Conservation (phyloP, 2,329 filamentous ascomycete species). For the Rhinocladiella mackenziei region DNA sequence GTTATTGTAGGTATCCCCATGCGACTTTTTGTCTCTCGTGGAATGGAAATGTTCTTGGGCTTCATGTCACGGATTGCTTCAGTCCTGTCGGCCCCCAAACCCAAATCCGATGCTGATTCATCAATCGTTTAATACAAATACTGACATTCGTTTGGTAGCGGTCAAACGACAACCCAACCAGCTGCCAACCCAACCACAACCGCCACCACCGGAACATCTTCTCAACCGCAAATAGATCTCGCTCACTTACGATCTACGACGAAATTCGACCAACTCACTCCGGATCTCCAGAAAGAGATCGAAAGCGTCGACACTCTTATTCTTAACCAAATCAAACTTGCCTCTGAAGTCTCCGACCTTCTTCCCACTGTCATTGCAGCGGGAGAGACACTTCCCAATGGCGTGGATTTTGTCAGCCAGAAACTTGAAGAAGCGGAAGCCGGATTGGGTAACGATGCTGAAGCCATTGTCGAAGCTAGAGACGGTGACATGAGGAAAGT, state of each 20-base stretch:
- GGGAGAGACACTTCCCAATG: slow-evolving; percentile 61
- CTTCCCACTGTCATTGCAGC: slow-evolving; percentile 60
- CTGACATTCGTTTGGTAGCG: slow-evolving; percentile 1
- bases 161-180: slow-evolving; percentile 11
- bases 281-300: slow-evolving; percentile 74
- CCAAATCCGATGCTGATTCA: no score
- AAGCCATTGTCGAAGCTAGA: slow-evolving; percentile 56
- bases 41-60: background rate
- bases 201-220: slow-evolving; percentile 53
- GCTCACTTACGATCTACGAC: slow-evolving; percentile 79
- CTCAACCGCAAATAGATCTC: slow-evolving; percentile 73
- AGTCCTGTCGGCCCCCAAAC: no score
- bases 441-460: slow-evolving; percentile 60
- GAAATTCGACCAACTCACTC: slow-evolving; percentile 83
- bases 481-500: slow-evolving; percentile 58
- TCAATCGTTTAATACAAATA: no score
- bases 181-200: slow-evolving; percentile 16
- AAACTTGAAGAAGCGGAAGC: slow-evolving; percentile 62
- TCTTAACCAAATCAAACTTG: slow-evolving; percentile 67
- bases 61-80: no score
- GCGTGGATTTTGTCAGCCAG: slow-evolving; percentile 60
- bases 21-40: no score
- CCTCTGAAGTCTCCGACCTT: slow-evolving; percentile 71
- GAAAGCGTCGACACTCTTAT: slow-evolving; percentile 75
- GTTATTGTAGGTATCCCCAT: slow-evolving; percentile 18